Percentiles rank a stretch among this genome's conserved stretches.
These are phyloP conservation scores for Artemisia annua DNA, from an alignment of 129 eudicot species.

Conservation along the genomic window DNA sequence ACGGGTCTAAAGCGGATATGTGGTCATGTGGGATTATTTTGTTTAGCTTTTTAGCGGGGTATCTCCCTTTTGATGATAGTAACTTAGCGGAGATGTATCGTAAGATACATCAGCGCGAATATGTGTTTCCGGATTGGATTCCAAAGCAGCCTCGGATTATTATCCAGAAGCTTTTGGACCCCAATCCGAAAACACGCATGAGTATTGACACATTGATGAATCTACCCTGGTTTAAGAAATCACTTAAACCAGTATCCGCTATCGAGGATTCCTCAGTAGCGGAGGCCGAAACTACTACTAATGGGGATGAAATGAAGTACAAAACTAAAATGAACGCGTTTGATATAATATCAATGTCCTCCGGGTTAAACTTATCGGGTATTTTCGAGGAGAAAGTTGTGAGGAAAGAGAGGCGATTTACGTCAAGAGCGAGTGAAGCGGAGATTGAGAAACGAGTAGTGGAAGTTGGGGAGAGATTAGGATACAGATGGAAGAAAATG, in stretches of 20 bases:
- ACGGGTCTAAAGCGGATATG: slow-evolving; percentile 80
- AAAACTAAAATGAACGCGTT: slow-evolving; percentile 58
- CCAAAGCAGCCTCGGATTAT: slow-evolving; percentile 52
- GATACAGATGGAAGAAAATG: slow-evolving; percentile 47
- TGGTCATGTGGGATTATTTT: slow-evolving; percentile 89
- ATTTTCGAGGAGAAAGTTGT: slow-evolving; percentile 43
- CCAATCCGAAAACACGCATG: slow-evolving; percentile 67
- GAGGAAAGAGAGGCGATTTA: slow-evolving; percentile 53
- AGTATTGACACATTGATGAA: slow-evolving; percentile 52
- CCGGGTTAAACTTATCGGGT: slow-evolving; percentile 67
- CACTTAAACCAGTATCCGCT: slow-evolving; percentile 19
- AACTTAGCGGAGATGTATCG: slow-evolving; percentile 69
- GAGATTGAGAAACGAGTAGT: slow-evolving; percentile 56
- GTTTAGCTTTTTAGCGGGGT: slow-evolving; percentile 56
- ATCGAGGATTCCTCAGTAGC: neutral
- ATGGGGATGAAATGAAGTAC: neutral
- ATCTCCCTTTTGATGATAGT: slow-evolving; percentile 66
- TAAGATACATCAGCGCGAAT: slow-evolving; percentile 55
- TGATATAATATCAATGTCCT: slow-evolving; percentile 77
- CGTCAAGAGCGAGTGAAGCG: slow-evolving; percentile 34
- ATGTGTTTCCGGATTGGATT: slow-evolving; percentile 63
- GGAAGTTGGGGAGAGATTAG: slow-evolving; percentile 54
- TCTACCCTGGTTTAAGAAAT: slow-evolving; percentile 63
- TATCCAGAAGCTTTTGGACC: slow-evolving; percentile 62
- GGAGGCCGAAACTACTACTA: slow-evolving; percentile 17